phyloP scores from a whole-genome alignment of 2,329 filamentous ascomycete genomes.

The Fusarium palustre region DNA sequence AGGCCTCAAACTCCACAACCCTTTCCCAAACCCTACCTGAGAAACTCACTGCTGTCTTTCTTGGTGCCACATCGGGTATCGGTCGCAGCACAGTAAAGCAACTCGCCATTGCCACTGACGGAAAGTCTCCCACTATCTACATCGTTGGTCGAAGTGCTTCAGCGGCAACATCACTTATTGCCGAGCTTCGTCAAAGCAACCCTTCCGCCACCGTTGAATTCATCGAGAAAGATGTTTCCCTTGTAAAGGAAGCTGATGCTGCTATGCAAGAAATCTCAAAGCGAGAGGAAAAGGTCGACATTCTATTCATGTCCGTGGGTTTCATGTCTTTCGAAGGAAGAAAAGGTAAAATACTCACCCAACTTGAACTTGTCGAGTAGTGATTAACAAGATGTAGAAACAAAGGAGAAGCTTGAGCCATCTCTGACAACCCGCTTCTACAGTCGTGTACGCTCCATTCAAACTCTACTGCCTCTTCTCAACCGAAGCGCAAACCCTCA shows the following conservation, averaged over 20 bases:
- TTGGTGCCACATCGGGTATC: slow-evolving; percentile 38
- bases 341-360: slow-evolving; percentile 16
- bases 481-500: slow-evolving; percentile 54
- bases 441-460: slow-evolving; percentile 66
- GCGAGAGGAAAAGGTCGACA: slow-evolving; percentile 58
- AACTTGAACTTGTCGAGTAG: fast-evolving
- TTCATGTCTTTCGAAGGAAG: slow-evolving; percentile 41
- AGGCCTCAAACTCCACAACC: slow-evolving; percentile 20
- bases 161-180: slow-evolving; percentile 53
- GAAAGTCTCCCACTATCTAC: slow-evolving; percentile 46
- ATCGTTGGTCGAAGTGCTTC: slow-evolving; percentile 59
- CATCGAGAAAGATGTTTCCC: slow-evolving; percentile 61
- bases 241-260: slow-evolving; percentile 63
- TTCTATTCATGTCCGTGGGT: slow-evolving; percentile 59
- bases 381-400: slow-evolving; percentile 55
- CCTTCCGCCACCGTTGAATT: slow-evolving; percentile 59
- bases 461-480: slow-evolving; percentile 68
- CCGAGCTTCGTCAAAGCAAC: slow-evolving; percentile 58
- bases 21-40: slow-evolving; percentile 1
- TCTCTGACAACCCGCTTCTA: slow-evolving; percentile 67
- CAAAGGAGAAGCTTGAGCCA: slow-evolving; percentile 66
- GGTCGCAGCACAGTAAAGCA: slow-evolving; percentile 31
- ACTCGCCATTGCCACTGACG: slow-evolving; percentile 14
- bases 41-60: slow-evolving; percentile 28
- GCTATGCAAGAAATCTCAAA: slow-evolving; percentile 56